Conservation (phyloP, 768 basidiomycete species). For the Boletus subparvulus region DNA sequence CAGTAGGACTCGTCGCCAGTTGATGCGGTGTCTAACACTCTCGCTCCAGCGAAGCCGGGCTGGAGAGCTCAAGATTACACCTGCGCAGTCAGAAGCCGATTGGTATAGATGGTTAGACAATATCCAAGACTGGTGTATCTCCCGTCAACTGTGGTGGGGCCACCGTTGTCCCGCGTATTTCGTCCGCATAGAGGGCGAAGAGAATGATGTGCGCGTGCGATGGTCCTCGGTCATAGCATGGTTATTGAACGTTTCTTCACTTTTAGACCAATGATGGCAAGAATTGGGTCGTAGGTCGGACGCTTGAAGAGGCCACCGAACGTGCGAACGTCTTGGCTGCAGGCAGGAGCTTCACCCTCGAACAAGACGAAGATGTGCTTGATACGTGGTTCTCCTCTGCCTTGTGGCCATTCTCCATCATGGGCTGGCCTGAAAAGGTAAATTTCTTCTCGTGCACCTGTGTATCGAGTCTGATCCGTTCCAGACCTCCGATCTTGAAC, state of each 20-base stretch:
- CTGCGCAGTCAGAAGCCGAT: slow-evolving; percentile 85
- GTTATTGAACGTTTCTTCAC: background rate
- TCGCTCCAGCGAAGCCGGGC: slow-evolving; percentile 72
- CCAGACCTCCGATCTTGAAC: slow-evolving; percentile 72
- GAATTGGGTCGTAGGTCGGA: slow-evolving; percentile 91
- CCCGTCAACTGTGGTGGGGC: slow-evolving; percentile 99
- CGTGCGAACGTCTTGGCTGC: slow-evolving; percentile 70
- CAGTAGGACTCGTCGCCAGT: background rate
- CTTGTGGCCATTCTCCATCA: slow-evolving; percentile 95
- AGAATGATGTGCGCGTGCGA: slow-evolving; percentile 53
- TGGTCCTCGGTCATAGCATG: background rate
- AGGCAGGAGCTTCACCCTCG: slow-evolving; percentile 67
- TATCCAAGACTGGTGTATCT: slow-evolving; percentile 99
- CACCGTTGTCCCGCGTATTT: slow-evolving; percentile 96
- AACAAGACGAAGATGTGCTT: slow-evolving; percentile 95
- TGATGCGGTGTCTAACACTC: background rate
- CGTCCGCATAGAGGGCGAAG: slow-evolving; percentile 75
- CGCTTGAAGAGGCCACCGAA: slow-evolving; percentile 69
- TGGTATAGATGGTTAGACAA: slow-evolving; percentile 96
- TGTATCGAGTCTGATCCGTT: slow-evolving; percentile 1
- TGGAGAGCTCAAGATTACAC: slow-evolving; percentile 81
- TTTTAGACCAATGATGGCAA: slow-evolving; percentile 63
- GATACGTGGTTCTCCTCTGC: slow-evolving; percentile 99
- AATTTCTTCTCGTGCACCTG: background rate
- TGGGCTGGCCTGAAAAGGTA: slow-evolving; percentile 97